phyloP scores from a whole-genome alignment of 345 rosid species.

The Citrus reticulata region DNA sequence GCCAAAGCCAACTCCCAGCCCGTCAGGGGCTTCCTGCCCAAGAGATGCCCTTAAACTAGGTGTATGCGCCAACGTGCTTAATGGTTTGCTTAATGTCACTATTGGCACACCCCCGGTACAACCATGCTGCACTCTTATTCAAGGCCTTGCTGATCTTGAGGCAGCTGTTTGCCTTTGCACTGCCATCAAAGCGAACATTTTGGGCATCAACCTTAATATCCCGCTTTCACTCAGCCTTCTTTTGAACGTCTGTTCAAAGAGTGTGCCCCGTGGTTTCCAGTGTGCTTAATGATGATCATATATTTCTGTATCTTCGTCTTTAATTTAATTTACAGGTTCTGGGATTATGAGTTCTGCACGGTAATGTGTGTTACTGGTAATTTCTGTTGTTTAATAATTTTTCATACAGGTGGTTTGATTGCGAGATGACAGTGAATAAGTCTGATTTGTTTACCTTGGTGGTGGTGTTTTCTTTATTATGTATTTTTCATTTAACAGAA shows the following conservation, averaged over 20 bases:
- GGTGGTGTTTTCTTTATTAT: not conserved
- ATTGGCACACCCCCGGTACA: constrained; percentile 39
- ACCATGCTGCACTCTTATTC: constrained; percentile 40
- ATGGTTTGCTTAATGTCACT: constrained; percentile 31
- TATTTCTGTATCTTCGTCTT: not conserved
- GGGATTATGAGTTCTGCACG: not conserved
- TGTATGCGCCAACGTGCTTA: constrained; percentile 38
- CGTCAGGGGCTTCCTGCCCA: constrained; percentile 36
- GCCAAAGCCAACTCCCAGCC: constrained; percentile 29
- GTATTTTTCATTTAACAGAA: not conserved
- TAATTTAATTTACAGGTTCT: not conserved
- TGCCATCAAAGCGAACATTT: constrained; percentile 39
- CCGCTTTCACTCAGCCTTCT: constrained; percentile 41
- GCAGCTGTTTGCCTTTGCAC: constrained; percentile 62
- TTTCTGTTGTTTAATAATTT: not conserved
- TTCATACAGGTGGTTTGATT: not conserved
- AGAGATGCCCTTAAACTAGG: constrained; percentile 43
- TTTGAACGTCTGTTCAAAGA: constrained; percentile 39
- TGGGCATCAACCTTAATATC: constrained; percentile 42
- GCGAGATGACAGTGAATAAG: not conserved
- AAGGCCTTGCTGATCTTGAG: constrained; percentile 46
- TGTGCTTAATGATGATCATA: constrained; percentile 24
- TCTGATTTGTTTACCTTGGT: not conserved
- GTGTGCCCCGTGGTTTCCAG: constrained; percentile 33
- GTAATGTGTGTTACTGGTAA: not conserved